Percentiles rank a stretch among this genome's conserved stretches.
Evolutionary conservation across 2,329 filamentous ascomycete species (phyloP).

Genomic region (Aspergillus terreus): DNA sequence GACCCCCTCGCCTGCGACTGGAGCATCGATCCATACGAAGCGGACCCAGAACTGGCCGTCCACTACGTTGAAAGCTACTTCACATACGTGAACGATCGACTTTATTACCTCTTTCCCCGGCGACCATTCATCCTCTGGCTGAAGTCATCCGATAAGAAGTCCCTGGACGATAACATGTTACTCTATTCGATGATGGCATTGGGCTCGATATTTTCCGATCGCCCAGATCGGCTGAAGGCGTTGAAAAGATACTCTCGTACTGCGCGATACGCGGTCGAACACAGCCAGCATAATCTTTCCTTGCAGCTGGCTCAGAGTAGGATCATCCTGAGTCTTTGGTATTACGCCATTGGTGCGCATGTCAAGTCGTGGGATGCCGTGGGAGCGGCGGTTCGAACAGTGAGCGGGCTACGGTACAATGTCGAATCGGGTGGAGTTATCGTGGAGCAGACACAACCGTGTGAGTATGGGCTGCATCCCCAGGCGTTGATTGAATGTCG

Average conservation of each 20-base stretch:
- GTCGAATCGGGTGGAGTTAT: constrained; percentile 54
- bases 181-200: constrained; percentile 58
- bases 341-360: constrained; percentile 58
- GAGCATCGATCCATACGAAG: constrained; percentile 53
- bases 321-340: constrained; percentile 64
- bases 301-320: constrained; percentile 65
- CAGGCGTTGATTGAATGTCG: constrained; percentile 62
- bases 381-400: constrained; percentile 58
- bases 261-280: constrained; percentile 55
- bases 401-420: constrained; percentile 60
- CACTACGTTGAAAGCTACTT: constrained; percentile 57
- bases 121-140: constrained; percentile 55
- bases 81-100: constrained; percentile 51
- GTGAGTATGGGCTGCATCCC: constrained; percentile 57
- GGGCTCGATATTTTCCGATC: constrained; percentile 53
- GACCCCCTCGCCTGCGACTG: constrained; percentile 37
- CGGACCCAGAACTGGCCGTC: constrained; percentile 47
- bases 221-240: constrained; percentile 42
- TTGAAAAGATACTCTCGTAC: constrained; percentile 52
- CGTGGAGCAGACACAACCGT: constrained; percentile 43
- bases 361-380: constrained; percentile 62
- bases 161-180: constrained; percentile 55
- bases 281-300: constrained; percentile 50
- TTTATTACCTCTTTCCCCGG: constrained; percentile 56
- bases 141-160: constrained; percentile 46